Conservation (phyloP, 2,329 filamentous ascomycete genomes). For the Penicillium decumbens region DNA sequence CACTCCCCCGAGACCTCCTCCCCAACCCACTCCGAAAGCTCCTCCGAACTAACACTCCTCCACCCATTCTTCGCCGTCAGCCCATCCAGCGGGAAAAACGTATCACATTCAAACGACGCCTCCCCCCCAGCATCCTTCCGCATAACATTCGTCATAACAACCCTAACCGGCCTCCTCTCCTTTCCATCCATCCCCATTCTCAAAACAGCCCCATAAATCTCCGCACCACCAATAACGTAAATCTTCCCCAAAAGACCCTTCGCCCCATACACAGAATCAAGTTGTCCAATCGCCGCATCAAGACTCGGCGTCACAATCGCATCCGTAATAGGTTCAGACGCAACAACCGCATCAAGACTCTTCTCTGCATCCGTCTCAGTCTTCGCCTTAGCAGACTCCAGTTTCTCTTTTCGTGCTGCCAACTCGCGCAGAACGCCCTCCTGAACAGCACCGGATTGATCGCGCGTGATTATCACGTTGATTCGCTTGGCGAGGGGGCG, state of each 20-base stretch:
- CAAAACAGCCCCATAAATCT: conserved; percentile 74
- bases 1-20: conserved; percentile 39
- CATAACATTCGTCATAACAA: conserved; percentile 42
- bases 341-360: conserved; percentile 1
- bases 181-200: conserved; percentile 9
- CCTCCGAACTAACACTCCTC: conserved; percentile 31
- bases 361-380: conserved; percentile 2
- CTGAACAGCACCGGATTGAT: conserved; percentile 28
- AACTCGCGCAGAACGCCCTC: conserved; percentile 36
- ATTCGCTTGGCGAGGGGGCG: conserved; percentile 73
- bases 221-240: conserved; percentile 86
- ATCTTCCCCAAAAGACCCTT: conserved; percentile 50
- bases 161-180: conserved; percentile 23
- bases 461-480: conserved; percentile 73
- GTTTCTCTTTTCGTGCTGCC: conserved; percentile 25
- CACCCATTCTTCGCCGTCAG: conserved; percentile 30
- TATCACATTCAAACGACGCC: conserved; percentile 46
- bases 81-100: conserved; percentile 43
- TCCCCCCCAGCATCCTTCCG: conserved; percentile 22
- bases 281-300: conserved; percentile 50
- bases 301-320: conserved; percentile 55
- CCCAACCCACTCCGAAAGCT: conserved; percentile 42
- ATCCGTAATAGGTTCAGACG: conserved; percentile 27
- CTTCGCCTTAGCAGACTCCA: conserved; percentile 16
- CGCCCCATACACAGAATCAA: conserved; percentile 27